Evolutionary conservation across 768 basidiomycete species (phyloP).

Genomic region (Boletus vermiculosoides): DNA sequence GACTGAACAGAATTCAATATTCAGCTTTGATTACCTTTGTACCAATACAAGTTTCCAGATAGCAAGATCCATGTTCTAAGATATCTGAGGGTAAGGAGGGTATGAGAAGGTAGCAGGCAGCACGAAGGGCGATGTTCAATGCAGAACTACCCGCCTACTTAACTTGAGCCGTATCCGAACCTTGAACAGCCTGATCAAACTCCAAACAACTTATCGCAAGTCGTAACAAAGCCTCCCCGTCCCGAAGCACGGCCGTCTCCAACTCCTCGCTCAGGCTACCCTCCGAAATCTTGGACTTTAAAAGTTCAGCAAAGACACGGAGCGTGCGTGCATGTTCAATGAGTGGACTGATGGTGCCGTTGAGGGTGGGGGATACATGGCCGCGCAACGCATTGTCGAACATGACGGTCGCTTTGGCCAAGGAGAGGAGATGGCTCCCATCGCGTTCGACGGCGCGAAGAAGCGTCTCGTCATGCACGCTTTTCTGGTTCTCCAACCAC

Average conservation of each 20-base stretch:
- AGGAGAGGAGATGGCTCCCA: constrained; percentile 11
- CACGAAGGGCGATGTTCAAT: background rate
- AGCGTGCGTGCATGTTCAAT: constrained; percentile 12
- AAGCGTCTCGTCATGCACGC: constrained; percentile 1
- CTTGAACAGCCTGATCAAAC: constrained; percentile 17
- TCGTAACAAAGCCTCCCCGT: constrained; percentile 20
- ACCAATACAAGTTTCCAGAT: background rate
- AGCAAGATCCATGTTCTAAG: background rate
- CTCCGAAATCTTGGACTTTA: constrained; percentile 11
- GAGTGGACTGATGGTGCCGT: background rate
- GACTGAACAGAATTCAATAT: constrained; percentile 41
- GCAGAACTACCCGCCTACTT: constrained; percentile 5
- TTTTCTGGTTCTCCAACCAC: constrained; percentile 17
- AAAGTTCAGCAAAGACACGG: constrained; percentile 16
- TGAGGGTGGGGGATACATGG: background rate
- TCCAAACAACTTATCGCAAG: constrained; percentile 23
- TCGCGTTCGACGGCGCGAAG: constrained; percentile 25
- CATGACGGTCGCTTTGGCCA: constrained; percentile 18
- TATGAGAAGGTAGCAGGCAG: background rate
- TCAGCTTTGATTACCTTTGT: constrained; percentile 4
- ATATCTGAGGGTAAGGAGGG: background rate
- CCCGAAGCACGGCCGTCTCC: constrained; percentile 21
- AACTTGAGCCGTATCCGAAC: background rate
- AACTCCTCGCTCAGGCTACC: constrained; percentile 15
- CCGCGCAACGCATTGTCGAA: constrained; percentile 22